These are phyloP conservation scores for Auricularia heimuer DNA, from an alignment of 768 basidiomycete genomes.

Conservation along the genomic window DNA sequence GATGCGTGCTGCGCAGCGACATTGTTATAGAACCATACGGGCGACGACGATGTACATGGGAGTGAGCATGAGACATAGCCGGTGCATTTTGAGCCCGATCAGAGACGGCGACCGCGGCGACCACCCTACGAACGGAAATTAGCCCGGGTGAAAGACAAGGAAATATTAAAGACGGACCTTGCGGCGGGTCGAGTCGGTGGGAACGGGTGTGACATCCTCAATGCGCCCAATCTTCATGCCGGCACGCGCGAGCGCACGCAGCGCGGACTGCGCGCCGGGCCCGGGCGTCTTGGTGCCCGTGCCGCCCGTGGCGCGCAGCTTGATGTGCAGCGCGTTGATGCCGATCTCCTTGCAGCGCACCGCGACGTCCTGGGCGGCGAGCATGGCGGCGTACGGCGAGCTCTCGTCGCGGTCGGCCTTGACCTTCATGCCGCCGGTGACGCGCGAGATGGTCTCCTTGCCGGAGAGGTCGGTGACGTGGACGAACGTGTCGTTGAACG, in stretches of 20 bases:
- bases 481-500: constrained; percentile 99
- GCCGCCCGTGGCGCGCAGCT: constrained; percentile 94
- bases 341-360: constrained; percentile 96
- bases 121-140: constrained; percentile 55
- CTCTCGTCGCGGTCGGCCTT: constrained; percentile 99
- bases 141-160: constrained; percentile 1
- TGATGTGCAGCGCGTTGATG: constrained; percentile 97
- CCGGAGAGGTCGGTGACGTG: constrained; percentile 98
- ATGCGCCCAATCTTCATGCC: constrained; percentile 98
- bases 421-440: constrained; percentile 99
- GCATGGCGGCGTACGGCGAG: constrained; percentile 93
- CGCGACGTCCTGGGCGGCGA: constrained; percentile 96
- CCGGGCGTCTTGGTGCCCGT: constrained; percentile 99
- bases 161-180: constrained; percentile 49
- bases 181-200: constrained; percentile 93
- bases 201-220: constrained; percentile 96
- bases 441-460: constrained; percentile 97
- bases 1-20: not conserved
- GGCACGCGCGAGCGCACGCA: constrained; percentile 94
- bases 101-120: constrained; percentile 95
- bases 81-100: constrained; percentile 7
- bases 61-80: not conserved
- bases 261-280: constrained; percentile 95
- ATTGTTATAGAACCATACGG: not conserved
- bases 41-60: not conserved